phyloP scores from a whole-genome alignment of 805 yeast genomes.

The Jamesozyma gamospora region DNA sequence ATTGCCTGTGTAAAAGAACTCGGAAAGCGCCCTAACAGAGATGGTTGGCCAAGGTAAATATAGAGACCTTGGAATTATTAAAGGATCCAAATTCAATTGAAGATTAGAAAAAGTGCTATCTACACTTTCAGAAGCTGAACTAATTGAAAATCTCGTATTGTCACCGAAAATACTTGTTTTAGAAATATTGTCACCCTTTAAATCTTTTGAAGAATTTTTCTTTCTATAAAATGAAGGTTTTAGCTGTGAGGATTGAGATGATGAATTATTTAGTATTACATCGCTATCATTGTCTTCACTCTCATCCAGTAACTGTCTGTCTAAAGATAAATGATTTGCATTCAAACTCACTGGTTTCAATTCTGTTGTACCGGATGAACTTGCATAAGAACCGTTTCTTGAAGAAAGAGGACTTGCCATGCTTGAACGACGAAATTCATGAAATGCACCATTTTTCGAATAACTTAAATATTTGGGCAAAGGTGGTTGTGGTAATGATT shows the following conservation, averaged over 20 bases:
- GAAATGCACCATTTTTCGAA: conserved; percentile 7
- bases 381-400: conserved; percentile 13
- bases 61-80: conserved; percentile 55
- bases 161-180: background rate
- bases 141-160: conserved; percentile 4
- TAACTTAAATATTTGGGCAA: conserved; percentile 1
- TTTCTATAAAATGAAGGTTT: background rate
- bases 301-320: conserved; percentile 14
- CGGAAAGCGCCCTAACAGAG: conserved; percentile 57
- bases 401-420: conserved; percentile 24
- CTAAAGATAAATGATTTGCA: conserved; percentile 9
- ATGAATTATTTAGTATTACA: background rate
- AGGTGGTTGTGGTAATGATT: conserved; percentile 31
- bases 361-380: conserved; percentile 11
- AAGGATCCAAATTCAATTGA: conserved; percentile 40
- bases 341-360: conserved; percentile 8
- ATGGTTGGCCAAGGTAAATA: conserved; percentile 58
- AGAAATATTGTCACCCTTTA: background rate
- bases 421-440: conserved; percentile 6
- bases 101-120: conserved; percentile 6
- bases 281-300: background rate
- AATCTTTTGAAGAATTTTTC: background rate
- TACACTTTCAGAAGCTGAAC: conserved; percentile 8
- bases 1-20: conserved; percentile 70
- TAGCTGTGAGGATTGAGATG: background rate